Base-by-base conservation (phyloP, 148 eudicot genomes). In the Silene uniflora region DNA sequence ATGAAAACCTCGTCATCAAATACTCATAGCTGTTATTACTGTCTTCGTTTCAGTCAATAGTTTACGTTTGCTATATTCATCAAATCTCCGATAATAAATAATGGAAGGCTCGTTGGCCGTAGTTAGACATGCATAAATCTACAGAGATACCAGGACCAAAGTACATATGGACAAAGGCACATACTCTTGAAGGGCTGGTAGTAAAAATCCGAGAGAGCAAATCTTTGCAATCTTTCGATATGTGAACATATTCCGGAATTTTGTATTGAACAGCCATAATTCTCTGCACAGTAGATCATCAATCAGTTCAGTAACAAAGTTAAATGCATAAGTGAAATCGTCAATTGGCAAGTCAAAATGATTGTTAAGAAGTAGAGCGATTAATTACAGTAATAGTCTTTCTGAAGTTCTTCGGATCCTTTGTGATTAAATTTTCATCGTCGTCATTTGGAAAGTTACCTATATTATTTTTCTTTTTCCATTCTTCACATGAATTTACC, bases 161-260 rank as follows among this genome's bases (percentile, higher is more conserved):
- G 4, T n/a, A n/a, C n/a, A 29, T 29, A 29, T 29, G n/a, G n/a
- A 29, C 32, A 29, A 1, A 29, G 21, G 6, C 35, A 87, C 78
- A 10, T 85, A 90, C 97, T 86, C 84, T 75, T 62, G 85, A 69
- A 42, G 97, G 83, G 75, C 75, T 84, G 21, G 91, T 81, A 74
- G 87, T 88, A 52, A 91, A 91, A 62, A 91, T 88, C 61, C 84
- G 86, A n/a, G 97, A 88, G 44, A 91, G 88, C 72, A 91, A 70
- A 75, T 89, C 86, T 74, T 79, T 86, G 80, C 97, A 91, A 56
- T 89, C 92, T 64, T 85, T 84, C 65, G 97, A 91, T 82, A 91
- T 78, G 75, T 90, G 90, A 74, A 91, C 93, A 67, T 91, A 91
- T 72, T 91, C 97, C 22, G 97, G 97, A 73, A 91, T 91, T 75